phyloP scores from a whole-genome alignment of 495 filamentous ascomycete genomes.

The Annulohypoxylon moriforme region DNA sequence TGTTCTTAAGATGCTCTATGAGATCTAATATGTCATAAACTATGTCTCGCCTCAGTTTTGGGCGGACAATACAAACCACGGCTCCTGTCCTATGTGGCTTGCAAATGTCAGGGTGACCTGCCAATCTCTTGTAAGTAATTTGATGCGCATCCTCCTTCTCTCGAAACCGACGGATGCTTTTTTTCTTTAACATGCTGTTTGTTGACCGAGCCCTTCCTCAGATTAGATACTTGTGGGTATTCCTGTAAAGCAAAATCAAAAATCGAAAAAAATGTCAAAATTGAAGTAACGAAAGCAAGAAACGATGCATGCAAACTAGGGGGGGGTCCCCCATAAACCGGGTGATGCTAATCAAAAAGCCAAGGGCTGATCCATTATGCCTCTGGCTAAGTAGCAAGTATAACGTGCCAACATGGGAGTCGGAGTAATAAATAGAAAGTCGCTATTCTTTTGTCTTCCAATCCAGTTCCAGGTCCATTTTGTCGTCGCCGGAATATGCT shows the following conservation, averaged over 20 bases:
- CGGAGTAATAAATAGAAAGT: conserved; percentile 14
- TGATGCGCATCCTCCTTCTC: conserved; percentile 22
- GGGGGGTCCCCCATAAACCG: conserved; percentile 24
- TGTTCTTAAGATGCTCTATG: conserved; percentile 46
- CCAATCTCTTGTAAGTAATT: conserved; percentile 39
- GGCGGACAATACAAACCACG: conserved; percentile 35
- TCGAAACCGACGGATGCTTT: conserved; percentile 22
- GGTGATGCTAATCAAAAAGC: conserved; percentile 21
- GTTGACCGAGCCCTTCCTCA: conserved; percentile 11
- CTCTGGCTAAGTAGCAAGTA: conserved; percentile 26
- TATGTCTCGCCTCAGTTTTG: conserved; percentile 19
- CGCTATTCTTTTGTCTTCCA: conserved; percentile 33
- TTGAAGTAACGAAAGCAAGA: neutral
- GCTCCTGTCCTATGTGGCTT: conserved; percentile 36
- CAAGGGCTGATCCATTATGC: conserved; percentile 24
- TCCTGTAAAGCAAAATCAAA: conserved; percentile 23
- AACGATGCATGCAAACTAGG: conserved; percentile 29
- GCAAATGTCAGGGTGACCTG: conserved; percentile 40
- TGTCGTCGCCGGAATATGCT: conserved; percentile 28
- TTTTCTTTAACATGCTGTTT: conserved; percentile 35
- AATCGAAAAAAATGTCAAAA: conserved; percentile 8
- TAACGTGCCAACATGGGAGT: conserved; percentile 16
- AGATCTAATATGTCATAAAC: conserved; percentile 44
- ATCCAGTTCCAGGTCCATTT: conserved; percentile 19
- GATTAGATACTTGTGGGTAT: conserved; percentile 38